These are phyloP conservation scores for Aspergillus baeticus DNA, from an alignment of 495 filamentous ascomycete genomes.

Conservation along the genomic window DNA sequence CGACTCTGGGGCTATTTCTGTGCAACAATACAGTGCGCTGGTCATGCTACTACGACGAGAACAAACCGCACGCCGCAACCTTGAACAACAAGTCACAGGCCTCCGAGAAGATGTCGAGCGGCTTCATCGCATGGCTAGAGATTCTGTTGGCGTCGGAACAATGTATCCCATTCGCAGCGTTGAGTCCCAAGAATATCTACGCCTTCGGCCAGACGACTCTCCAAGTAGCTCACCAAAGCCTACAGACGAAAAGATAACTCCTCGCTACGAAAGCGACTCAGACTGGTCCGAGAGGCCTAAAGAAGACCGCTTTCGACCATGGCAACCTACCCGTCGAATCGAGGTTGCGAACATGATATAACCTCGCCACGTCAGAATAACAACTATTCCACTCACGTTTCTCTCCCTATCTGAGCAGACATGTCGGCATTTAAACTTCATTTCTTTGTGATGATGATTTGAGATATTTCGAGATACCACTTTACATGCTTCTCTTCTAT, in stretches of 20 bases:
- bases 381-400: not conserved
- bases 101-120: conserved; percentile 52
- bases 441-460: not conserved
- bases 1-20: conserved; percentile 43
- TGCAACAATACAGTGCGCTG: conserved; percentile 57
- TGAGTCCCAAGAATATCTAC: conserved; percentile 37
- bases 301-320: conserved; percentile 12
- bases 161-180: conserved; percentile 38
- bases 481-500: not conserved
- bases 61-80: conserved; percentile 51
- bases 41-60: conserved; percentile 56
- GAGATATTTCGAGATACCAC: conserved; percentile 7
- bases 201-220: conserved; percentile 27
- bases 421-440: not conserved
- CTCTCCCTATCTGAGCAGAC: not conserved
- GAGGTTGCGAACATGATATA: conserved; percentile 21
- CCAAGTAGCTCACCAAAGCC: conserved; percentile 8
- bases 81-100: conserved; percentile 51
- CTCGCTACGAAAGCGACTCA: conserved; percentile 18
- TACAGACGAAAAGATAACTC: conserved; percentile 8
- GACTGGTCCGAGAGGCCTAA: conserved; percentile 14
- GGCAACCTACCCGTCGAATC: conserved; percentile 15
- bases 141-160: conserved; percentile 33
- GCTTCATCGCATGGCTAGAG: conserved; percentile 33
- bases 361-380: not conserved